Percentiles rank a stretch among this genome's conserved stretches.
These are phyloP conservation scores for Cutaneotrichosporon cyanovorans DNA, from an alignment of 1,284 basidiomycete species.

Conservation along the genomic window DNA sequence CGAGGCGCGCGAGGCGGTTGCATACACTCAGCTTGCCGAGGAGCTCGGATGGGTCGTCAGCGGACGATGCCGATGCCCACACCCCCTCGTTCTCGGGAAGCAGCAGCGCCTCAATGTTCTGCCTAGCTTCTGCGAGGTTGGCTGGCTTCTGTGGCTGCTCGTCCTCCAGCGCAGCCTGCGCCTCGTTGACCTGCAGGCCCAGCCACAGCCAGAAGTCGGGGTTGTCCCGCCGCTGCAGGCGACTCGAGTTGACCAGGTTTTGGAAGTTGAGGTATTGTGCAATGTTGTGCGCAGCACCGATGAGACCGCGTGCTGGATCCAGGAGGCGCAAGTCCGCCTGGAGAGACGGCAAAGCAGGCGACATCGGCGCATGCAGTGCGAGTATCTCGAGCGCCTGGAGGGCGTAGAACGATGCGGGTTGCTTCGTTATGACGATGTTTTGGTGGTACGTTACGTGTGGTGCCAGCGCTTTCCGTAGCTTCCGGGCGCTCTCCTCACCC, in stretches of 20 bases:
- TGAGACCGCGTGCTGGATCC: constrained; percentile 27
- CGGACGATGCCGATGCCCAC: constrained; percentile 17
- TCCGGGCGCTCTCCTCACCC: constrained; percentile 16
- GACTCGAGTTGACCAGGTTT: constrained; percentile 10
- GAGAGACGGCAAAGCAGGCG: constrained; percentile 30
- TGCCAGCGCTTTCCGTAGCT: constrained; percentile 7
- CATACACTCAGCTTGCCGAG: constrained; percentile 30
- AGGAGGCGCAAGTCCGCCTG: constrained; percentile 22
- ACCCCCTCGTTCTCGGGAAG: constrained; percentile 26
- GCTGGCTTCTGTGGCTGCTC: constrained; percentile 13
- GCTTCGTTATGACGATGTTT: constrained; percentile 24
- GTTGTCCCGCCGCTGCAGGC: constrained; percentile 15
- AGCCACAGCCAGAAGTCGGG: constrained; percentile 33
- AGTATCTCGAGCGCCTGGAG: constrained; percentile 35
- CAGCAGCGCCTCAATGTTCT: neutral
- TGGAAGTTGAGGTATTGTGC: constrained; percentile 19
- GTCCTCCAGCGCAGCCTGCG: constrained; percentile 14
- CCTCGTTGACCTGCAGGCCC: constrained; percentile 12
- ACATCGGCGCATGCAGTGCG: constrained; percentile 30
- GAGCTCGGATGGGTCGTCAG: constrained; percentile 18
- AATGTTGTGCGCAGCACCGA: constrained; percentile 15
- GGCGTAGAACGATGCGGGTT: constrained; percentile 25
- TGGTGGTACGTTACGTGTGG: constrained; percentile 19
- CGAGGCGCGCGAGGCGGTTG: constrained; percentile 30
- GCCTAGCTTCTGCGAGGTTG: constrained; percentile 18